These are phyloP conservation scores for Linanthus parryae DNA, from an alignment of 148 eudicot species.

Conservation along the genomic window DNA sequence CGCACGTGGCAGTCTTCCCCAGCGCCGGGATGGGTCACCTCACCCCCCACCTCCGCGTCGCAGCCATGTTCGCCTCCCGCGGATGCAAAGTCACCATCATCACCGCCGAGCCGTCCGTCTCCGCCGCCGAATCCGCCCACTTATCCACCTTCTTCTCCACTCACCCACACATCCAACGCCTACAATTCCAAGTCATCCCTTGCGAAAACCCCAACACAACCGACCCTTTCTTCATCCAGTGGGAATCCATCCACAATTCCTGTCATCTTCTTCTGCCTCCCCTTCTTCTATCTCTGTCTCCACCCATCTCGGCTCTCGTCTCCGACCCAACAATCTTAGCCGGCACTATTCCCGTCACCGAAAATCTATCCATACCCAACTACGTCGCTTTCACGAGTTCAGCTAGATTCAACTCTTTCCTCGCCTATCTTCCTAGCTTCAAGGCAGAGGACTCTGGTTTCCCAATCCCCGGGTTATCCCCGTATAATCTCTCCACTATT, in stretches of 20 bases:
- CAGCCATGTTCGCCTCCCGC: conserved; percentile 31
- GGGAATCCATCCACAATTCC: conserved; percentile 22
- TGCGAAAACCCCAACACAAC: conserved; percentile 13
- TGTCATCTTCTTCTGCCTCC: conserved; percentile 30
- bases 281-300: conserved; percentile 23
- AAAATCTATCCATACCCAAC: conserved; percentile 17
- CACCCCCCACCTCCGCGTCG: conserved; percentile 57
- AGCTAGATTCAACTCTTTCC: conserved; percentile 27
- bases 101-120: conserved; percentile 31
- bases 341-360: conserved; percentile 10
- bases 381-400: conserved; percentile 31
- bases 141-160: conserved; percentile 29
- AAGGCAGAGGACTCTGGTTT: neutral
- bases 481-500: conserved; percentile 11
- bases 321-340: conserved; percentile 24
- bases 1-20: conserved; percentile 52
- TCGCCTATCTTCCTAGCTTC: conserved; percentile 17
- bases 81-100: conserved; percentile 28
- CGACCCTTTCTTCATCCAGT: conserved; percentile 45
- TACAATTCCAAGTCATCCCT: conserved; percentile 27
- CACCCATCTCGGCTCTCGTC: conserved; percentile 34
- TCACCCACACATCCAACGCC: conserved; percentile 25
- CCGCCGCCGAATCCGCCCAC: conserved; percentile 32
- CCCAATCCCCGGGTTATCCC: conserved; percentile 19
- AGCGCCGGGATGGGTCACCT: conserved; percentile 72